phyloP scores from a whole-genome alignment of 371 early-diverging fungal species.

The Apophysomyces elegans region DNA sequence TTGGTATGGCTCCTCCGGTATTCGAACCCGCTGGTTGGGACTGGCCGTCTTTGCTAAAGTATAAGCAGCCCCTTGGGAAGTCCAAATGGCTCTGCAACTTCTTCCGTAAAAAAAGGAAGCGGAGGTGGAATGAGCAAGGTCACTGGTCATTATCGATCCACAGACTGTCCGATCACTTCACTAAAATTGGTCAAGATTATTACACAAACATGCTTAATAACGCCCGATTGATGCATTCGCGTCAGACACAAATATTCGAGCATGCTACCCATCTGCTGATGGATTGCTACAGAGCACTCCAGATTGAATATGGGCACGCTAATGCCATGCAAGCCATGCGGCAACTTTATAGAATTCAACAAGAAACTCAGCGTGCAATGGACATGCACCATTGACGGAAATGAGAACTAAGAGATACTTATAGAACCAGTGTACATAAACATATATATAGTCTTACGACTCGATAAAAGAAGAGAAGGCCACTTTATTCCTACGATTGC shows the following conservation, averaged over 20 bases:
- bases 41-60: constrained; percentile 33
- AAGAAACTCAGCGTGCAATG: constrained; percentile 20
- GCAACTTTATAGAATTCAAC: constrained; percentile 31
- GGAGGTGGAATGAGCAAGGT: constrained; percentile 2
- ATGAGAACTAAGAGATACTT: no score
- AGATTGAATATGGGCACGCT: constrained; percentile 41
- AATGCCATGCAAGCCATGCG: constrained; percentile 24
- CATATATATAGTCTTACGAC: background rate
- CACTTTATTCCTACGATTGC: constrained; percentile 13
- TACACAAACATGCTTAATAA: constrained; percentile 40
- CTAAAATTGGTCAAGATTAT: constrained; percentile 35
- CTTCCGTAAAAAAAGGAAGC: constrained; percentile 8
- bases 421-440: no score
- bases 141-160: constrained; percentile 36
- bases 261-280: constrained; percentile 32
- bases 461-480: background rate
- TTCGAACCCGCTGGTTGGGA: constrained; percentile 47
- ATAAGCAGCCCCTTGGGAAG: constrained; percentile 20
- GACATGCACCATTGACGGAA: background rate
- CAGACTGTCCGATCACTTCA: constrained; percentile 31
- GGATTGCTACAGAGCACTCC: constrained; percentile 34
- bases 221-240: constrained; percentile 33
- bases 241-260: constrained; percentile 38
- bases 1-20: constrained; percentile 35
- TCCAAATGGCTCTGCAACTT: background rate